Evolutionary conservation across 2,329 filamentous ascomycete species (phyloP), one percentile per base, ranked within the genome.

Genomic region (Phoma sp.): DNA sequence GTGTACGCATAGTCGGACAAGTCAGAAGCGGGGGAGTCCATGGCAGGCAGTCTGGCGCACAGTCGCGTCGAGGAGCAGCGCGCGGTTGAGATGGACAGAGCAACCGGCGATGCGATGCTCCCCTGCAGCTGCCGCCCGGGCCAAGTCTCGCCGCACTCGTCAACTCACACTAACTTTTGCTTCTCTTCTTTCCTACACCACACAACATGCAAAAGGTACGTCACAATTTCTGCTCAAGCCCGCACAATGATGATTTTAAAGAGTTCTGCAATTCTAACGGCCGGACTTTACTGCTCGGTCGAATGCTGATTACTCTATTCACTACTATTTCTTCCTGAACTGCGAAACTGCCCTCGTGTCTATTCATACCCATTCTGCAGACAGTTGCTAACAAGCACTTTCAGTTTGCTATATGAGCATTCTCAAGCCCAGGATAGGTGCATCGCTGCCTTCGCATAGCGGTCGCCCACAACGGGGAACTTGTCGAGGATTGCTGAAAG

Each of bases 1-100:
- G 25, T 18, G 5, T 40, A 46, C 59, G 82, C 83, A 59, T 87
- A 82, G 57, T 85, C 84, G 45, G 86, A 89, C 64, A 89, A 83
- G 35, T 85, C 84, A 30, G 86, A 88, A 47, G 78, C 82, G 10
- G 85, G 83, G 9, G 84, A 86, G n/a, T 76, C 74, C 70, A 70
- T 86, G 58, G 52, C 29, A 35, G 52, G 46, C 33, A 45, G 37
- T 24, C 6, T 14, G 39, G 39, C 39, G 47, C 47, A 37, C 39
- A 43, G 39, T 43, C 11, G 39, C 47, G 32, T 10, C 18, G 18
- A 29, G 37, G 8, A 25, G 37, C 37, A 40, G 37, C 33, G 30
- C 24, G 43, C 24, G 4, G 40, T 44, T 13, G 40, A 30, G 39
- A 40, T 42, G 14, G 30, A 47, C 27, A 29, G 27, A 29, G 27